phyloP scores from a whole-genome alignment of 257 asterid genomes.

The Cynanchum wilfordii region DNA sequence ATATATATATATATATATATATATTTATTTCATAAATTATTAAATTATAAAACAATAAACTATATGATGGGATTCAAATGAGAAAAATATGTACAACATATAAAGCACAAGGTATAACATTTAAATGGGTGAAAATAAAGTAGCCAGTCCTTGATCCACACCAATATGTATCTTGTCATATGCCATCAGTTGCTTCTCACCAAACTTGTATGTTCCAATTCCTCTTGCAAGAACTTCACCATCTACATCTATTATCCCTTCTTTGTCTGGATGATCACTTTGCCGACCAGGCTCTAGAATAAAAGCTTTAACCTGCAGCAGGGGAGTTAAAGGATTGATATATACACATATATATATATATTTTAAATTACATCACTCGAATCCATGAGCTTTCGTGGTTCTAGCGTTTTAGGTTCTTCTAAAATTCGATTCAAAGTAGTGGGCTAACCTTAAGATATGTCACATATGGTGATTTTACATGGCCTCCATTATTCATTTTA shows the following conservation, averaged over 20 bases:
- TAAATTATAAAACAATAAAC: too few species aligned
- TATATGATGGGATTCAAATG: too few species aligned
- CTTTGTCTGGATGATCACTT: slow-evolving; percentile 34
- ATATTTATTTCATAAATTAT: too few species aligned
- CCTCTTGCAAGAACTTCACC: slow-evolving; percentile 79
- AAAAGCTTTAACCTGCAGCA: slow-evolving; percentile 71
- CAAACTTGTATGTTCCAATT: slow-evolving; percentile 59
- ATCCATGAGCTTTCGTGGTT: too few species aligned
- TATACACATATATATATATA: too few species aligned
- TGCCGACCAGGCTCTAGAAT: slow-evolving; percentile 72
- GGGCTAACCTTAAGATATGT: slow-evolving; percentile 67
- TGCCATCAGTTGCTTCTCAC: slow-evolving; percentile 60
- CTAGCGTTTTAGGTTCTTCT: too few species aligned
- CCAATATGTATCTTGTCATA: slow-evolving; percentile 55
- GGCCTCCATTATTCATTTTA: slow-evolving; percentile 59
- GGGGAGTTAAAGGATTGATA: too few species aligned
- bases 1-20: too few species aligned
- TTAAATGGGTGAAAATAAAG: slow-evolving; percentile 58
- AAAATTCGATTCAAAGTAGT: background rate
- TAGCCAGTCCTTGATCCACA: slow-evolving; percentile 88
- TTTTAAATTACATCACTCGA: too few species aligned
- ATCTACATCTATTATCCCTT: slow-evolving; percentile 40
- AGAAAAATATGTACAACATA: background rate
- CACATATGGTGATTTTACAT: slow-evolving; percentile 69
- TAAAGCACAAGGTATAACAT: background rate